phyloP scores from a whole-genome alignment of 495 filamentous ascomycete species.

The Choiromyces venosus region DNA sequence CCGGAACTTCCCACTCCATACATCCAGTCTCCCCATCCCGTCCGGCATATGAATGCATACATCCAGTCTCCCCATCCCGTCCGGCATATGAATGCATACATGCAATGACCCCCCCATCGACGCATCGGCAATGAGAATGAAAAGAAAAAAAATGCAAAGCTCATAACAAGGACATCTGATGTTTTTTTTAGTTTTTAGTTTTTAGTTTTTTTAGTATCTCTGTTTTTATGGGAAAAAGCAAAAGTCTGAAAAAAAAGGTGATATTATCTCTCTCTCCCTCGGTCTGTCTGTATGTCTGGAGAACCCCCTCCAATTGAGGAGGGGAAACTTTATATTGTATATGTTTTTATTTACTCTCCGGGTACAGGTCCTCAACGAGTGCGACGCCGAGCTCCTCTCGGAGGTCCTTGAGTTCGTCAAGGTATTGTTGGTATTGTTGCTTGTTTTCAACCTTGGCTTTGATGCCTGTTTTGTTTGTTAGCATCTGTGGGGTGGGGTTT shows the following conservation, averaged over 20 bases:
- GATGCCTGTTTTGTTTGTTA: constrained; percentile 59
- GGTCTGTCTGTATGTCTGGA: not conserved
- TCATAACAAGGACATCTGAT: not conserved
- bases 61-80: no score
- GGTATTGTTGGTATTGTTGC: constrained; percentile 95
- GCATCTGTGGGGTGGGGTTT: constrained; percentile 13
- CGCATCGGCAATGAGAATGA: not conserved
- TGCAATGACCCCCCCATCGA: not conserved
- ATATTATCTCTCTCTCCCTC: not conserved
- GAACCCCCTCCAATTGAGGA: not conserved
- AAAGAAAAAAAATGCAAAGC: not conserved
- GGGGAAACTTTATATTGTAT: not conserved
- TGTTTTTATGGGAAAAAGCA: not conserved
- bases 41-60: not conserved
- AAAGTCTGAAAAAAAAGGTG: not conserved
- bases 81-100: not conserved
- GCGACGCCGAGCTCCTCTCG: constrained; percentile 88
- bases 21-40: no score
- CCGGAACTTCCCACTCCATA: not conserved
- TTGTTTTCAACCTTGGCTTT: constrained; percentile 99
- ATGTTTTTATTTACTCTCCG: constrained; percentile 49
- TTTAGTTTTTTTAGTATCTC: not conserved
- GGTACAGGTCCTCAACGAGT: constrained; percentile 93
- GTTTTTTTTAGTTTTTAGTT: not conserved
- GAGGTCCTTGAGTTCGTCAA: constrained; percentile 82